A percentile compares a stretch with the other conserved stretches of the same genome.
These are phyloP conservation scores for Euphorbia schlechtendalii DNA, from an alignment of 441 rosid species.

Conservation along the genomic window DNA sequence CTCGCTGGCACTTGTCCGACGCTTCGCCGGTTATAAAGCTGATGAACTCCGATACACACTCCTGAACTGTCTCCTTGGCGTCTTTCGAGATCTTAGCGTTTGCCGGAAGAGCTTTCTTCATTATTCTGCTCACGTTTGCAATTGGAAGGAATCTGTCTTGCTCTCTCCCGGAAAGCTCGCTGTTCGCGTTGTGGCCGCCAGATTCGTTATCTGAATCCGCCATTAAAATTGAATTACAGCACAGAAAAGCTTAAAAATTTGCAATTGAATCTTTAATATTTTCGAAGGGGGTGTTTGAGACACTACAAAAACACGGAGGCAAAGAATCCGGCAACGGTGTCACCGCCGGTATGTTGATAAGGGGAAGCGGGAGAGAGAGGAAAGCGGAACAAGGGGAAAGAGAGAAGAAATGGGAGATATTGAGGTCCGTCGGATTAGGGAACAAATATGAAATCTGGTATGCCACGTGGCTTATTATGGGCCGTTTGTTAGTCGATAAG, in stretches of 20 bases:
- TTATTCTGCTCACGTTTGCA: constrained; percentile 60
- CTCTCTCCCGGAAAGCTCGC: constrained; percentile 37
- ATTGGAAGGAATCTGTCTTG: constrained; percentile 59
- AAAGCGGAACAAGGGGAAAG: too few relatives aligned
- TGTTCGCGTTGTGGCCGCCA: constrained; percentile 24
- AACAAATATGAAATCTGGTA: constrained; percentile 5
- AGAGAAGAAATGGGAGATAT: background rate
- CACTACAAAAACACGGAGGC: background rate
- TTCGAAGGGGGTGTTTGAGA: background rate
- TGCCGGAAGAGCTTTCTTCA: constrained; percentile 62
- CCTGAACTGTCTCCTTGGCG: constrained; percentile 64
- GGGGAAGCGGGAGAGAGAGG: background rate
- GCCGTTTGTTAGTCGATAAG: constrained; percentile 23
- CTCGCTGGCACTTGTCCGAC: constrained; percentile 60
- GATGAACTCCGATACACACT: constrained; percentile 65
- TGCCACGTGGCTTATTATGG: constrained; percentile 10
- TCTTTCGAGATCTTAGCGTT: constrained; percentile 66
- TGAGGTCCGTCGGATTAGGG: constrained; percentile 21
- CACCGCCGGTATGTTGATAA: constrained; percentile 7
- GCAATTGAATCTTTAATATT: background rate
- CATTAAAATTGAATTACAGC: constrained; percentile 1
- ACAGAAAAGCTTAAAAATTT: background rate
- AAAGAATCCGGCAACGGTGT: constrained; percentile 9
- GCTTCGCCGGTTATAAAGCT: constrained; percentile 64
- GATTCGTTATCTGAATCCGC: constrained; percentile 25